Evolutionary conservation across 1,139 yeast genomes (phyloP), one percentile per base, ranked within the genome.

Genomic region (Kurtzmaniella quercitrusa): DNA sequence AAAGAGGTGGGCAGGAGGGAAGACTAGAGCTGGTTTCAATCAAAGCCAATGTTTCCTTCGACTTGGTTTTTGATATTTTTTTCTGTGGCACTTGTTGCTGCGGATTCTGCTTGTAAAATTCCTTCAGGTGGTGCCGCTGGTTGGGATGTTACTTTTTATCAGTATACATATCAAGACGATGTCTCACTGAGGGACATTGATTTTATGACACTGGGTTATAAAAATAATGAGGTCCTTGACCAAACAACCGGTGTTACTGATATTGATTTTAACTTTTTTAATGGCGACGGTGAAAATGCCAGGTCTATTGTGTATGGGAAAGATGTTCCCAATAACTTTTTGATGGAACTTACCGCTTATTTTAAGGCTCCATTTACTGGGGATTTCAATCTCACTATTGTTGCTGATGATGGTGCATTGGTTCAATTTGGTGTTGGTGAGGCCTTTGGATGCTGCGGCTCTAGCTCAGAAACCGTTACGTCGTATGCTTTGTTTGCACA

Each of bases 371-470:
- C 37, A 18, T 5, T 6, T n/a, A 34, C 26, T 20, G 37, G 37
- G 17, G 15, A 8, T 4, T 19, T 18, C 16, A 45, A 50, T 1
- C 50, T 60, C 30, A 23, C 41, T 5, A 38, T 57, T 20, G 33
- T 39, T 7, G 49, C 51, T 28, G 65, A 61, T 48, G 63, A 61
- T 48, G 48, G 54, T 15, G 57, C 51, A 2, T 47, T 52, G 49
- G 45, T 60, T 2, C 49, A 50, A 41, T 39, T 60, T 40, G 65
- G 62, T 33, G 47, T 46, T 19, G 53, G 46, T 7, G 50, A 48
- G 38, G 64, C 60, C 2, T 57, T 60, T 32, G 52, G 46, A 18
- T 61, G 66, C 47, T 62, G 66, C 49, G 41, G 46, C 6, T 9
- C 11, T 19, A 47, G 17, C 11, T 37, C 50, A 9, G 41, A 17